Base-by-base conservation (phyloP, 495 filamentous ascomycete species). In the Penicillium macrosclerotiorum region DNA sequence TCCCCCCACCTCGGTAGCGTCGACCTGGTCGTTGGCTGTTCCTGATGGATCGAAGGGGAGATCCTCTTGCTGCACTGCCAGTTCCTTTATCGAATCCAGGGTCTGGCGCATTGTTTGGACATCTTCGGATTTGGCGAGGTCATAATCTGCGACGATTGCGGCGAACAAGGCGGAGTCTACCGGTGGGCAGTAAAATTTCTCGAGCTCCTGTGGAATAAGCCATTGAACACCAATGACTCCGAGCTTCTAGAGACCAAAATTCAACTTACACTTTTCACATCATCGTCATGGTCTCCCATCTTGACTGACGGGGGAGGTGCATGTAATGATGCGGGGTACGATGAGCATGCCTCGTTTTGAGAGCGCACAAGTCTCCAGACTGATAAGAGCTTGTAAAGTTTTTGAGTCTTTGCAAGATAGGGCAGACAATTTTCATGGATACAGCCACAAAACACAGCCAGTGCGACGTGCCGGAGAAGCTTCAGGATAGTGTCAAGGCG, bases 41-140 rank as follows among this genome's bases (percentile, higher is more conserved):
- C 86, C 89, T 8, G 86, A 90, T 0, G 89, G 81, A 47, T 95
- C 89, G 58, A 94, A 94, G 0, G 79, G 82, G 0, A 81, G 77
- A 12, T 76, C 70, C 52, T 89, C 83, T 50, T 92, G 85, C 16
- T 75, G 72, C 16, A 71, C 51, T 1, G 85, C 88, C 26, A 71
- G 65, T 8, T 76, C 64, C 34, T 82, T 83, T 6, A 95, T 61
- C 1, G 62, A 38, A 16, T 83, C 66, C 1, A 95, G 69, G 1
- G 72, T 71, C 11, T 72, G 49, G 7, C 78, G 72, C 12, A 81
- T 74, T n/a, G 68, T 56, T 8, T 68, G 45, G 9, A 90, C 62
- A n/a, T 77, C 70, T 14, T 64, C 42, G 1, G 70, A 47, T 9
- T 77, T 56, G 1, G 63, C 34, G 12, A 84, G 59, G 41, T 87